A percentile compares a stretch with the other conserved stretches of the same genome.
Conservation (phyloP, 2,329 filamentous ascomycete genomes). For the Monilinia fructicola region DNA sequence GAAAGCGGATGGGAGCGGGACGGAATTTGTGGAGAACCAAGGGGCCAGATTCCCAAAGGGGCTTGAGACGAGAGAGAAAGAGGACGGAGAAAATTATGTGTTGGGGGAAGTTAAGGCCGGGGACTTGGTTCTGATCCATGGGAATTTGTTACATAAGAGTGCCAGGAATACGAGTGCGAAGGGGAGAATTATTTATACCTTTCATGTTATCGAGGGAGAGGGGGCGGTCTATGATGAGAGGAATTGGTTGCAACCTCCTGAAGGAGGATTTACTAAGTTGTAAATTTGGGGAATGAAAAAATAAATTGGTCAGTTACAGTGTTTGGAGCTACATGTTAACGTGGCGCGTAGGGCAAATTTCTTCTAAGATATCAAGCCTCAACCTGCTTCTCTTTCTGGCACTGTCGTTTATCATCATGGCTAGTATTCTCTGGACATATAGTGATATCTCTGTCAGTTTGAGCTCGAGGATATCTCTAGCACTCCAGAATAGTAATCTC, state of each 20-base stretch:
- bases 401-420: too few relatives aligned
- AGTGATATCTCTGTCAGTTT: too few relatives aligned
- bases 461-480: too few relatives aligned
- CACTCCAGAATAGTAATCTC: too few relatives aligned
- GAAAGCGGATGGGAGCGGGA: conserved; percentile 53
- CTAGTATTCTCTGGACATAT: too few relatives aligned
- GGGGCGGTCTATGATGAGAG: conserved; percentile 71
- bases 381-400: too few relatives aligned
- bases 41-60: conserved; percentile 63
- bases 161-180: conserved; percentile 85
- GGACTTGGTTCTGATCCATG: conserved; percentile 88
- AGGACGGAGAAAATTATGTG: conserved; percentile 56
- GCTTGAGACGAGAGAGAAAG: conserved; percentile 46
- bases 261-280: conserved; percentile 65
- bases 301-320: too few relatives aligned
- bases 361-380: too few relatives aligned
- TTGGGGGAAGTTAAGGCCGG: conserved; percentile 88
- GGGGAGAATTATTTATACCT: conserved; percentile 94
- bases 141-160: conserved; percentile 93
- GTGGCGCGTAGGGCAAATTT: too few relatives aligned
- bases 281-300: conserved; percentile 21
- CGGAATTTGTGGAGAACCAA: conserved; percentile 69
- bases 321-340: too few relatives aligned
- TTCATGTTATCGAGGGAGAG: conserved; percentile 89
- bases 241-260: conserved; percentile 92